Evolutionary conservation across 768 basidiomycete species (phyloP), one percentile per base, ranked within the genome.

Genomic region (Boletus rex-veris): DNA sequence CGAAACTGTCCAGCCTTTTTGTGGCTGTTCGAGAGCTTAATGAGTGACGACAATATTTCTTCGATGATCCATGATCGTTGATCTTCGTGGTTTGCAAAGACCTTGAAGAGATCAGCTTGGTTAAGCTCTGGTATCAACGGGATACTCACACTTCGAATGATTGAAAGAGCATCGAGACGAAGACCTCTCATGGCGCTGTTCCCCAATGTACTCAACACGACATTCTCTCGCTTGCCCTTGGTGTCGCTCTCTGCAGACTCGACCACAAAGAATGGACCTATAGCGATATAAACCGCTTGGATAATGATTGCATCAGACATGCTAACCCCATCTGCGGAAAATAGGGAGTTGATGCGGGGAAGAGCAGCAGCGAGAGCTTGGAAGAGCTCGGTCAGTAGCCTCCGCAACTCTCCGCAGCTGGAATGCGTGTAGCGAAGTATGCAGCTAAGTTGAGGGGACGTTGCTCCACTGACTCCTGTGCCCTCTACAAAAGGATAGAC

Each of bases 41-140:
- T 94, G 50, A 98, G 74, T 0, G 92, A 95, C 9, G 84, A 82
- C 26, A 99, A 65, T 33, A 98, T 95, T 70, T 98, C 97, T 67
- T 98, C 95, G n/a, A 98, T 88, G 58, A 98, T 96, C 94, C 94
- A 97, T 1, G 87, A 84, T 9, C 97, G 76, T 69, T 99, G 97
- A 40, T 87, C 88, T 59, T 90, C 85, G 64, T 98, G 86, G 58
- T 87, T 89, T 12, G 91, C 90, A 62, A 97, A 98, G 31, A 95
- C 86, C 95, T 97, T 62, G 49, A 38, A 50, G 37, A 15, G 3
- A 33, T 68, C 19, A 64, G 42, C 30, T 7, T 15, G 28, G 21
- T 37, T 31, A 15, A 45, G 30, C 31, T 15, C 15, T 4, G 9
- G 31, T 33, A 33, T 45, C 6, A 19, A 50, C 8, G 26, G 28